Conservation (phyloP, 2,329 filamentous ascomycete species). For the Penicillium carneum region DNA sequence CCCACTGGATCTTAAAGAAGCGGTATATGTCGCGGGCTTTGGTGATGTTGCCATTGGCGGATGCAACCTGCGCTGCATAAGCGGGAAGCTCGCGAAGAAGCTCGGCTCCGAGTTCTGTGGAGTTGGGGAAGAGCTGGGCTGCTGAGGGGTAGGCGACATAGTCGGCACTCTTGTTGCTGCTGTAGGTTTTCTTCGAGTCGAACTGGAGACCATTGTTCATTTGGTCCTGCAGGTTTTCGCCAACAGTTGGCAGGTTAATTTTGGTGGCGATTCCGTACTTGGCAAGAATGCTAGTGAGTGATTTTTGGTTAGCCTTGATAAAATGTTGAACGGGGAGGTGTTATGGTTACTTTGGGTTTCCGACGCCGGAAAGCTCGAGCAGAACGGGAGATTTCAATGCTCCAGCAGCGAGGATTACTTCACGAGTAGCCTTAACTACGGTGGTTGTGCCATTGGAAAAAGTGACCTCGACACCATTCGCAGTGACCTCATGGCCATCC, state of each 20-base stretch:
- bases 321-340: not conserved
- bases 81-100: slow-evolving; percentile 31
- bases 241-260: slow-evolving; percentile 51
- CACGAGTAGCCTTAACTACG: slow-evolving; percentile 49
- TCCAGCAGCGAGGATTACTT: slow-evolving; percentile 68
- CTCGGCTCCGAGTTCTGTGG: slow-evolving; percentile 25
- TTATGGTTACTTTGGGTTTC: slow-evolving; percentile 45
- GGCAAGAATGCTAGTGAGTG: slow-evolving; percentile 34
- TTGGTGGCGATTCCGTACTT: slow-evolving; percentile 37
- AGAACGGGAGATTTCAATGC: slow-evolving; percentile 63
- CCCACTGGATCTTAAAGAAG: slow-evolving; percentile 40
- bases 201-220: slow-evolving; percentile 35
- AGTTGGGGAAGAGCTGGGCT: slow-evolving; percentile 36
- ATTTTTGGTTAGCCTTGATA: not conserved
- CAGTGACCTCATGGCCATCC: slow-evolving; percentile 23
- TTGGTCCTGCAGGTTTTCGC: slow-evolving; percentile 60
- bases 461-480: slow-evolving; percentile 42
- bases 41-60: slow-evolving; percentile 27
- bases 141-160: slow-evolving; percentile 35
- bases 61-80: slow-evolving; percentile 35
- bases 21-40: slow-evolving; percentile 31
- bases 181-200: slow-evolving; percentile 22
- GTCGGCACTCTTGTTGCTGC: slow-evolving; percentile 13
- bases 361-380: slow-evolving; percentile 68
- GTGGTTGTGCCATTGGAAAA: slow-evolving; percentile 32